Evolutionary conservation across 2,329 filamentous ascomycete species (phyloP).

Genomic region (Podosphaera fusca): DNA sequence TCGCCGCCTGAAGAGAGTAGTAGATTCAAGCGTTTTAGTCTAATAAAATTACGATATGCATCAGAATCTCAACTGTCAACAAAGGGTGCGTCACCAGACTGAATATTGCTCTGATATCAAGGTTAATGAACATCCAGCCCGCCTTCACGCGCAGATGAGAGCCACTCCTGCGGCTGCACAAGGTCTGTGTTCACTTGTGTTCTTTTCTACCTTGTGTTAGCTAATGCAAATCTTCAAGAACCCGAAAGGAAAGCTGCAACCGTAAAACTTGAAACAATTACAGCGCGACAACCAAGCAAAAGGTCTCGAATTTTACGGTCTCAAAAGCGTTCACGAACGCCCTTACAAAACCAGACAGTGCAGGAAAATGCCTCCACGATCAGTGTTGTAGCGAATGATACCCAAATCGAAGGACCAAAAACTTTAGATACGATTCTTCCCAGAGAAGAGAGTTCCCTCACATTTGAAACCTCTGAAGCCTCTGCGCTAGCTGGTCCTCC

Average conservation of each 20-base stretch:
- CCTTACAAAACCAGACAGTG: background rate
- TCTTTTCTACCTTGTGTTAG: background rate
- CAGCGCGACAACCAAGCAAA: conserved; percentile 24
- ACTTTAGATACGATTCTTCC: background rate
- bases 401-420: background rate
- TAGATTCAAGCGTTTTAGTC: conserved; percentile 37
- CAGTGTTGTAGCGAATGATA: too few species aligned
- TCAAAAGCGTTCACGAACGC: conserved; percentile 22
- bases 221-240: conserved; percentile 19
- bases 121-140: conserved; percentile 22
- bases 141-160: conserved; percentile 35
- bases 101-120: background rate
- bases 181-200: conserved; percentile 22
- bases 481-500: conserved; percentile 24
- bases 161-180: conserved; percentile 30
- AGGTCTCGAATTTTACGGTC: conserved; percentile 28
- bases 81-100: conserved; percentile 16
- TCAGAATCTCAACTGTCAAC: conserved; percentile 75
- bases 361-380: too few species aligned
- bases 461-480: background rate
- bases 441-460: background rate
- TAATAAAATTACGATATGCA: conserved; percentile 73
- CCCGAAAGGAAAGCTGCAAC: conserved; percentile 77
- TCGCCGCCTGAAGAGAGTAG: conserved; percentile 22
- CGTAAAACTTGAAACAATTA: conserved; percentile 42